These are phyloP conservation scores for Larix kaempferi DNA, from an alignment of 75 land plant species.

Conservation along the genomic window DNA sequence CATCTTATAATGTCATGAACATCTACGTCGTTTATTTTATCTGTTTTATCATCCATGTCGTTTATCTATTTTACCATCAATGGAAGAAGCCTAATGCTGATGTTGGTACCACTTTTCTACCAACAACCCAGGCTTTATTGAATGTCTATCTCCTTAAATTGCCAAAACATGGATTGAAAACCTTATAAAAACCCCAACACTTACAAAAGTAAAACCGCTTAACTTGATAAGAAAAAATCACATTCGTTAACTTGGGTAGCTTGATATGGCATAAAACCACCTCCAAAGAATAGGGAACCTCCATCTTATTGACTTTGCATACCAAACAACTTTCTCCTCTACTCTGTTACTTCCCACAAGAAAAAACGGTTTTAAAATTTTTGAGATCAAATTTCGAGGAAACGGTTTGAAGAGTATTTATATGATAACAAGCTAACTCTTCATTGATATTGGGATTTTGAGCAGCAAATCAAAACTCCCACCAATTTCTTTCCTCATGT, in stretches of 20 bases:
- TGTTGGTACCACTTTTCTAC: constrained; percentile 49
- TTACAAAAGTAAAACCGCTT: neutral
- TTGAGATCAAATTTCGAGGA: too few relatives aligned
- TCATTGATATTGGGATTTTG: too few relatives aligned
- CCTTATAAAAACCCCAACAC: too few relatives aligned
- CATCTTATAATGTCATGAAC: constrained; percentile 55
- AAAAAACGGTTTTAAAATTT: too few relatives aligned
- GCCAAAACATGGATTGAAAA: neutral
- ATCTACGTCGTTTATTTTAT: constrained; percentile 64
- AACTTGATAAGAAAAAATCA: constrained; percentile 32
- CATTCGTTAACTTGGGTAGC: constrained; percentile 47
- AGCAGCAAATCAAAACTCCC: too few relatives aligned
- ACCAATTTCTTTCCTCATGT: too few relatives aligned
- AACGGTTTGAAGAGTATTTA: too few relatives aligned
- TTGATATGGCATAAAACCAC: constrained; percentile 98
- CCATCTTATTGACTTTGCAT: constrained; percentile 41
- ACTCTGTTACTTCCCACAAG: neutral
- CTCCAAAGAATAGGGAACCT: constrained; percentile 82
- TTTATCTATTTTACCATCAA: constrained; percentile 88
- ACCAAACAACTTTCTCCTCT: neutral
- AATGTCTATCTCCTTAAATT: neutral
- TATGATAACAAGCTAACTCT: too few relatives aligned
- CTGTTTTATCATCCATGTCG: constrained; percentile 49
- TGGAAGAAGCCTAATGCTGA: constrained; percentile 56
- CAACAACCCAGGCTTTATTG: neutral